phyloP scores from a whole-genome alignment of 768 basidiomycete species.

The Pulveroboletus sp. region DNA sequence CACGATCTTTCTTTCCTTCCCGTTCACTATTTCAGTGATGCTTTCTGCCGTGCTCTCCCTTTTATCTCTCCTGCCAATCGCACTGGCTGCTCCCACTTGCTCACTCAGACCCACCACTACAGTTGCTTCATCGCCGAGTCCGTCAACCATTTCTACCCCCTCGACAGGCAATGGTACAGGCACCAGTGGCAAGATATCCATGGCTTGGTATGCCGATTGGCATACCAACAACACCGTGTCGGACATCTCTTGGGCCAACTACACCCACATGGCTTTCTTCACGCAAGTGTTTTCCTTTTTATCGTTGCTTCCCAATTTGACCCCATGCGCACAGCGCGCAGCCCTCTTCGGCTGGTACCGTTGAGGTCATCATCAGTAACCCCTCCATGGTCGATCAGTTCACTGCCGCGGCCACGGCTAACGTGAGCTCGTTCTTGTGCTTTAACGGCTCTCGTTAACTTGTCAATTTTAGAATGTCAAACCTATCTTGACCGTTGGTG shows the following conservation, averaged over 20 bases:
- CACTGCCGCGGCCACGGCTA: slow-evolving; percentile 22
- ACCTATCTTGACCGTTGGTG: slow-evolving; percentile 59
- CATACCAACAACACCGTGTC: slow-evolving; percentile 46
- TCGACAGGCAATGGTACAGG: slow-evolving; percentile 17
- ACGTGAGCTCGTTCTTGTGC: slow-evolving; percentile 13
- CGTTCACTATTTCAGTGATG: slow-evolving; percentile 14
- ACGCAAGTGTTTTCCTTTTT: slow-evolving; percentile 32
- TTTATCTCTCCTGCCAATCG: slow-evolving; percentile 21
- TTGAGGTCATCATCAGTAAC: slow-evolving; percentile 11
- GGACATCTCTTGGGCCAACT: slow-evolving; percentile 61
- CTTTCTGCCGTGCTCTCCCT: slow-evolving; percentile 20
- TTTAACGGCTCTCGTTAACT: neutral
- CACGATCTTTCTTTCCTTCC: slow-evolving; percentile 17
- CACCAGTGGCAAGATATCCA: slow-evolving; percentile 38
- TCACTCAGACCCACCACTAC: slow-evolving; percentile 9
- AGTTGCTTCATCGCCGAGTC: slow-evolving; percentile 5
- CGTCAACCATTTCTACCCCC: slow-evolving; percentile 1
- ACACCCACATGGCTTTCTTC: slow-evolving; percentile 65
- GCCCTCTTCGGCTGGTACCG: slow-evolving; percentile 13
- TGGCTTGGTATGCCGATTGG: slow-evolving; percentile 72
- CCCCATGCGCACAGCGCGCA: slow-evolving; percentile 16
- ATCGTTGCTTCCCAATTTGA: neutral
- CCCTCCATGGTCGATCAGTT: slow-evolving; percentile 14
- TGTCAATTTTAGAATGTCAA: slow-evolving; percentile 43
- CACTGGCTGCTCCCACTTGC: slow-evolving; percentile 29